These are phyloP conservation scores for Mycogone perniciosa DNA, from an alignment of 2,329 filamentous ascomycete genomes.

Conservation along the genomic window DNA sequence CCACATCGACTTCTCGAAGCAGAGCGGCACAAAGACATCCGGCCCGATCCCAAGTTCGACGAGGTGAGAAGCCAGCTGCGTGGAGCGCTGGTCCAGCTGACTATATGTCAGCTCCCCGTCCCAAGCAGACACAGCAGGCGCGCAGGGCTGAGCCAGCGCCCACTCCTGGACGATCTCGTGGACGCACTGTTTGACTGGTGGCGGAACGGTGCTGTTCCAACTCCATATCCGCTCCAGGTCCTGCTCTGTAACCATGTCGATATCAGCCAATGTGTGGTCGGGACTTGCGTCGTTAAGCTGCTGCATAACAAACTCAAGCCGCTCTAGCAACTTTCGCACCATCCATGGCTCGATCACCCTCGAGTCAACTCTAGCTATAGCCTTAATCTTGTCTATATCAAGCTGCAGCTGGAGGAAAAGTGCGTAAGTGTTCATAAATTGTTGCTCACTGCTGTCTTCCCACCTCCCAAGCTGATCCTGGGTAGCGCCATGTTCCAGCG, in stretches of 20 bases:
- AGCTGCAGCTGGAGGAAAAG: constrained; percentile 6
- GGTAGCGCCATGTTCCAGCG: background rate
- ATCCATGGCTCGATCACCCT: background rate
- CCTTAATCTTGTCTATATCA: background rate
- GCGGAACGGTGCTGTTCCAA: background rate
- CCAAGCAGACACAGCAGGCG: constrained; percentile 18
- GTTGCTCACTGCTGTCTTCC: background rate
- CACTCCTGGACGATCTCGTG: constrained; percentile 1
- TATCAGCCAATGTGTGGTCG: background rate
- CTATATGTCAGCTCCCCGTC: constrained; percentile 19
- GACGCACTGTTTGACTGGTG: constrained; percentile 1
- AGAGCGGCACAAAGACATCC: too few relatives aligned
- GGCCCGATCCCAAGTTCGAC: too few relatives aligned
- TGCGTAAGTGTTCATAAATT: constrained; percentile 6
- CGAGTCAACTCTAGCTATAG: constrained; percentile 6
- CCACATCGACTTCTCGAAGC: too few relatives aligned
- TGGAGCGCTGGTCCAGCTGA: constrained; percentile 14
- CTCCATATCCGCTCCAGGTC: constrained; percentile 4
- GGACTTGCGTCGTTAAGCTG: too few relatives aligned
- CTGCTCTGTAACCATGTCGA: background rate
- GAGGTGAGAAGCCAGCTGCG: background rate
- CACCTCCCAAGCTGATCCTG: constrained; percentile 3
- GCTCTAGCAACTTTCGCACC: background rate
- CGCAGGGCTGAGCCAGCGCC: constrained; percentile 4
- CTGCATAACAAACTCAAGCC: background rate